Conservation (phyloP, 116 monocot species). For the Cymodocea nodosa region DNA sequence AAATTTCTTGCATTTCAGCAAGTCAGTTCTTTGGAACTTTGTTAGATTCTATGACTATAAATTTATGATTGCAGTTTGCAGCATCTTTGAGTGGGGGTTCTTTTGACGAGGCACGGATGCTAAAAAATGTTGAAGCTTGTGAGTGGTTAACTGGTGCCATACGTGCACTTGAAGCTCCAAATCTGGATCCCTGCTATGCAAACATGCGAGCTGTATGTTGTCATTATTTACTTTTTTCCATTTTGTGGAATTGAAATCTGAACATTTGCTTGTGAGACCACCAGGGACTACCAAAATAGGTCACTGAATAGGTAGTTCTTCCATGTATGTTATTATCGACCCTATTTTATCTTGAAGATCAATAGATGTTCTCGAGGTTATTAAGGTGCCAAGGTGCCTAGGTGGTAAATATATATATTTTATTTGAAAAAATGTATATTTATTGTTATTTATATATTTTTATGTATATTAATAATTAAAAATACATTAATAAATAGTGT, state of each 20-base stretch:
- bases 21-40: not conserved
- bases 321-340: too few species aligned
- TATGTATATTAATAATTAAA: too few species aligned
- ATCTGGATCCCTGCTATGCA: conserved; percentile 79
- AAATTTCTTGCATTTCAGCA: not conserved
- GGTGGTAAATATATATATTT: too few species aligned
- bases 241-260: not conserved
- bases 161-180: conserved; percentile 58
- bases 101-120: conserved; percentile 93
- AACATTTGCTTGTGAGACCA: not conserved
- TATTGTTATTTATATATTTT: too few species aligned
- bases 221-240: conserved; percentile 1
- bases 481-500: too few species aligned
- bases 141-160: conserved; percentile 94
- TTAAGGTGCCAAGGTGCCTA: too few species aligned
- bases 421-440: too few species aligned
- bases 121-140: conserved; percentile 90
- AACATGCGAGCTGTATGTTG: conserved; percentile 78
- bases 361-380: too few species aligned
- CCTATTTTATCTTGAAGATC: too few species aligned
- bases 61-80: conserved; percentile 45
- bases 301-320: too few species aligned
- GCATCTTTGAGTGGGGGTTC: conserved; percentile 79
- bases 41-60: not conserved
- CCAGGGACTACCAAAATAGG: not conserved